Conservation (phyloP, 2,329 filamentous ascomycete species). For the Neoarthrinium moseri region DNA sequence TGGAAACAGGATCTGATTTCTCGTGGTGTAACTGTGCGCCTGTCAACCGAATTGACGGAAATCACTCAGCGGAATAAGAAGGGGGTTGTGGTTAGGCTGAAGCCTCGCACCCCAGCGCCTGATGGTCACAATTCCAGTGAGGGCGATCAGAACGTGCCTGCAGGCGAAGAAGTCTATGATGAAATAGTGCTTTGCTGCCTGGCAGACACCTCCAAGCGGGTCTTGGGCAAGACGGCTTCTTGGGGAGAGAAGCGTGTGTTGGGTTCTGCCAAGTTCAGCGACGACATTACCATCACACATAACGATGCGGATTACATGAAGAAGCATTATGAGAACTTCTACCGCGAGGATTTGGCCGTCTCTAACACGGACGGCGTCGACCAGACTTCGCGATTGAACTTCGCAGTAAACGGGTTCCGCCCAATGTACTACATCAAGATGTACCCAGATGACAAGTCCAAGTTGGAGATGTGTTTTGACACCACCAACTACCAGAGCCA, state of each 20-base stretch:
- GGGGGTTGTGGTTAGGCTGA: slow-evolving; percentile 47
- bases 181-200: slow-evolving; percentile 65
- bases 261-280: slow-evolving; percentile 66
- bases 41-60: slow-evolving; percentile 51
- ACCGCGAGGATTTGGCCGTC: slow-evolving; percentile 43
- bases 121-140: slow-evolving; percentile 29
- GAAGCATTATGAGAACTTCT: slow-evolving; percentile 65
- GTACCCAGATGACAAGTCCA: slow-evolving; percentile 48
- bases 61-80: slow-evolving; percentile 46
- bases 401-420: slow-evolving; percentile 39
- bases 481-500: slow-evolving; percentile 59
- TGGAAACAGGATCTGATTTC: slow-evolving; percentile 49
- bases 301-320: slow-evolving; percentile 64
- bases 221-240: slow-evolving; percentile 57
- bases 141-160: slow-evolving; percentile 27
- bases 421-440: slow-evolving; percentile 60
- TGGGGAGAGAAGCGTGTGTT: slow-evolving; percentile 66
- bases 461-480: slow-evolving; percentile 52
- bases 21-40: slow-evolving; percentile 48
- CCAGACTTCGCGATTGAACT: slow-evolving; percentile 37
- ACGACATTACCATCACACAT: slow-evolving; percentile 72
- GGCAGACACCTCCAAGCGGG: slow-evolving; percentile 62
- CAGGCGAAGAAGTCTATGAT: slow-evolving; percentile 60
- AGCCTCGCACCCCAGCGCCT: slow-evolving; percentile 31
- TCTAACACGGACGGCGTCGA: slow-evolving; percentile 26